These are phyloP conservation scores for Alternaria alternata DNA, from an alignment of 2,329 filamentous ascomycete species.

Conservation along the genomic window DNA sequence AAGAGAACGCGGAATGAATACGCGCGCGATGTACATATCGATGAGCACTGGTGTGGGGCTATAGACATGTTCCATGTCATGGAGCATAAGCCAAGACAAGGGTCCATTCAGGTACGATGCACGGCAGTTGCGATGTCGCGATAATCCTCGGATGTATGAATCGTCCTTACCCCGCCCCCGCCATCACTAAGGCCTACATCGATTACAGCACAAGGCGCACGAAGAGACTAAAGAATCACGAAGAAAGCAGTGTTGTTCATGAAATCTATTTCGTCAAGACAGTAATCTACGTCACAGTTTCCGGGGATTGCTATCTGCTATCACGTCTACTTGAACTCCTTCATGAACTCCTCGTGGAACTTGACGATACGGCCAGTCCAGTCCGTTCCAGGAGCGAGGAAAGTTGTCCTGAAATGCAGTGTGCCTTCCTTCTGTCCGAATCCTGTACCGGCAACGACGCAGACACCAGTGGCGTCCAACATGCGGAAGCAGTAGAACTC, in stretches of 20 bases:
- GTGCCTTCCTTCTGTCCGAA: conserved; percentile 94
- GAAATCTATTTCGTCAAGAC: neutral
- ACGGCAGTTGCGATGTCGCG: conserved; percentile 15
- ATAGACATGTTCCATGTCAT: conserved; percentile 10
- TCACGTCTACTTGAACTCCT: conserved; percentile 66
- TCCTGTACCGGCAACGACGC: conserved; percentile 88
- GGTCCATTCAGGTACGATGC: conserved; percentile 17
- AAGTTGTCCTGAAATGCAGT: conserved; percentile 94
- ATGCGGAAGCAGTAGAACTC: conserved; percentile 94
- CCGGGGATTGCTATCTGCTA: no score
- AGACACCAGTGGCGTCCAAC: conserved; percentile 93
- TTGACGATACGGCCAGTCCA: conserved; percentile 88
- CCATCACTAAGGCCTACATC: neutral
- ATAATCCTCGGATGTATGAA: conserved; percentile 1
- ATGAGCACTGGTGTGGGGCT: neutral
- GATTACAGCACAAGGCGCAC: neutral
- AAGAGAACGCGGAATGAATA: neutral
- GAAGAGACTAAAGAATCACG: neutral
- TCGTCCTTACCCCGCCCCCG: conserved; percentile 8
- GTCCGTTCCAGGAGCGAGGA: conserved; percentile 93
- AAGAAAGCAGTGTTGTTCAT: neutral
- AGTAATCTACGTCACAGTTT: neutral
- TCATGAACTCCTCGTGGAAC: conserved; percentile 93
- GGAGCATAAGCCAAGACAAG: conserved; percentile 9
- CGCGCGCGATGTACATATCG: neutral